A percentile compares a stretch with the other conserved stretches of the same genome.
phyloP scores from a whole-genome alignment of 2,329 filamentous ascomycete species.

The Pseudocercospora fijiensis region DNA sequence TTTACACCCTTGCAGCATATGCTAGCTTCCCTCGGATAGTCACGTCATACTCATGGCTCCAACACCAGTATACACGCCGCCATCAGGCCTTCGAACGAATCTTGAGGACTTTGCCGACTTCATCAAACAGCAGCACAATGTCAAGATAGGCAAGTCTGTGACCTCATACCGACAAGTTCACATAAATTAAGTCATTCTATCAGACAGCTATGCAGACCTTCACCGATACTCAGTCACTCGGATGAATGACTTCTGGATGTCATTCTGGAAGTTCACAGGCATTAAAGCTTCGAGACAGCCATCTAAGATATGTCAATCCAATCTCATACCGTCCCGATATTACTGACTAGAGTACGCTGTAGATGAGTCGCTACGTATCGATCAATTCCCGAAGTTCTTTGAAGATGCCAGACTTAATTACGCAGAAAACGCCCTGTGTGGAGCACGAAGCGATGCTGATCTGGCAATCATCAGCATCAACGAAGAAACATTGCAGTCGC shows the following conservation, averaged over 20 bases:
- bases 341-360: slow-evolving; percentile 2
- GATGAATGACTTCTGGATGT: slow-evolving; percentile 23
- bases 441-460: slow-evolving; percentile 15
- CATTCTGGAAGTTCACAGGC: slow-evolving; percentile 17
- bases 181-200: neutral
- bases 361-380: slow-evolving; percentile 13
- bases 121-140: slow-evolving; percentile 4
- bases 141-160: slow-evolving; percentile 8
- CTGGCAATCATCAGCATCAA: slow-evolving; percentile 16
- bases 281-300: slow-evolving; percentile 18
- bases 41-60: neutral
- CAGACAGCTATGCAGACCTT: slow-evolving; percentile 16
- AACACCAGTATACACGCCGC: slow-evolving; percentile 14
- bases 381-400: slow-evolving; percentile 19
- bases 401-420: slow-evolving; percentile 17
- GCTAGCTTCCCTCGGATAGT: neutral
- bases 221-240: slow-evolving; percentile 19
- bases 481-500: slow-evolving; percentile 11
- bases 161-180: neutral
- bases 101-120: slow-evolving; percentile 18
- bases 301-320: slow-evolving; percentile 9
- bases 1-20: neutral
- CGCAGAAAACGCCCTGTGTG: slow-evolving; percentile 17
- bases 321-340: too few relatives aligned
- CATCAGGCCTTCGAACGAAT: slow-evolving; percentile 11